phyloP scores from a whole-genome alignment of 179 eudicot species.

The Gypsophila paniculata region DNA sequence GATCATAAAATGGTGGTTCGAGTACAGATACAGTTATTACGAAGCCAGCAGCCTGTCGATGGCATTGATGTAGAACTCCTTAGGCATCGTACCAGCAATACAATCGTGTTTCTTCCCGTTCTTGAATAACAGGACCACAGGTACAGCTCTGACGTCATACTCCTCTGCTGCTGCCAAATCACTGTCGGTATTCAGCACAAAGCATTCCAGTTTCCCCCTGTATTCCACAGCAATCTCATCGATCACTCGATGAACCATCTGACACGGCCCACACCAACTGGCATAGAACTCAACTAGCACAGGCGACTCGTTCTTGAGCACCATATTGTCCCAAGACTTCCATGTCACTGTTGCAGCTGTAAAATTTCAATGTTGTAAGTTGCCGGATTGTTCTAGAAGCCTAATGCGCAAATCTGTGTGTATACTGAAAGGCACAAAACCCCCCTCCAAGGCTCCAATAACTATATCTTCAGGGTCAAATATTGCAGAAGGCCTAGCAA shows the following conservation, averaged over 20 bases:
- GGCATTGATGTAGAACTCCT: conserved; percentile 76
- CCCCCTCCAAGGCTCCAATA: no score
- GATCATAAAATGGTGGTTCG: background rate
- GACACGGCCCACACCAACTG: conserved; percentile 94
- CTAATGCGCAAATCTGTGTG: no score
- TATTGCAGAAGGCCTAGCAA: background rate
- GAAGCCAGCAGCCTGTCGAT: conserved; percentile 57
- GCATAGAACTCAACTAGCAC: conserved; percentile 87
- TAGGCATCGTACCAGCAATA: conserved; percentile 82
- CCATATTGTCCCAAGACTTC: conserved; percentile 67
- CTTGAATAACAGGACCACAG: conserved; percentile 81
- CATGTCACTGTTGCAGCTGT: conserved; percentile 62
- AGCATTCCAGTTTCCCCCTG: conserved; percentile 59
- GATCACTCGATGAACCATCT: conserved; percentile 88
- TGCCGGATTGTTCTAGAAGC: no score
- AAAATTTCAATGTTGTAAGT: conserved; percentile 7
- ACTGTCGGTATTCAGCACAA: conserved; percentile 52
- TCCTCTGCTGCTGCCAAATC: conserved; percentile 53
- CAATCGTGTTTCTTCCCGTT: conserved; percentile 57
- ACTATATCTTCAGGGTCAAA: background rate
- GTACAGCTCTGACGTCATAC: conserved; percentile 75
- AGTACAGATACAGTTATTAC: conserved; percentile 9
- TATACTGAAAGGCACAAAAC: no score
- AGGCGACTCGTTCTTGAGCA: conserved; percentile 53
- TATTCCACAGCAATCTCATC: conserved; percentile 81